Conservation (phyloP, 352 stramenopile species). For the Aphanomyces invadans region DNA sequence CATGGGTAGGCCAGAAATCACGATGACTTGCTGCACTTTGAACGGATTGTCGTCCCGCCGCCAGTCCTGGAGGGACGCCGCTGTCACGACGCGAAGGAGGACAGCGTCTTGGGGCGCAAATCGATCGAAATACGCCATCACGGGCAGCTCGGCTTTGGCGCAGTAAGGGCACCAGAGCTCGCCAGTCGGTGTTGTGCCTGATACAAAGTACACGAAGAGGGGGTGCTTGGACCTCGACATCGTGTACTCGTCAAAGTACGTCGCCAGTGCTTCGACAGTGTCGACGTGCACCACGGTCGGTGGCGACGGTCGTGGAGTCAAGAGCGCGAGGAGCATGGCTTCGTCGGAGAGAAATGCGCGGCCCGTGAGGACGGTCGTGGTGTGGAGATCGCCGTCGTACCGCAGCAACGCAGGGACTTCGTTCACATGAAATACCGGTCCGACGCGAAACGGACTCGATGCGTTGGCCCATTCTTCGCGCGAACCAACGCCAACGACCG, state of each 20-base stretch:
- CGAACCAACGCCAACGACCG: conserved; percentile 53
- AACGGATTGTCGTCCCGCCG: conserved; percentile 73
- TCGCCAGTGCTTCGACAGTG: conserved; percentile 32
- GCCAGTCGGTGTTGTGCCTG: conserved; percentile 60
- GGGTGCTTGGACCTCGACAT: conserved; percentile 56
- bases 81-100: conserved; percentile 49
- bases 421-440: conserved; percentile 78
- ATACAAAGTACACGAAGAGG: conserved; percentile 75
- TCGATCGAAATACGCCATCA: conserved; percentile 71
- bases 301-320: conserved; percentile 36
- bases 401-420: conserved; percentile 66
- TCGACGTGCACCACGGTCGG: conserved; percentile 22
- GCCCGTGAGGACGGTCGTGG: conserved; percentile 47
- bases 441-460: conserved; percentile 62
- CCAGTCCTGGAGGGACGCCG: conserved; percentile 53
- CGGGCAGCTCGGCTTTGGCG: conserved; percentile 58
- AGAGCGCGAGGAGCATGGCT: conserved; percentile 55
- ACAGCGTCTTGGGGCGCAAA: conserved; percentile 46
- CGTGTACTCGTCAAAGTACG: conserved; percentile 41
- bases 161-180: conserved; percentile 76
- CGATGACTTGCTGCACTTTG: background rate
- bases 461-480: conserved; percentile 59
- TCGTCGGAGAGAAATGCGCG: conserved; percentile 54
- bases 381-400: conserved; percentile 65
- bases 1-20: conserved; percentile 9